A percentile compares a stretch with the other conserved stretches of the same genome.
phyloP scores from a whole-genome alignment of 2,329 filamentous ascomycete species.

The Fusarium chlamydosporum region DNA sequence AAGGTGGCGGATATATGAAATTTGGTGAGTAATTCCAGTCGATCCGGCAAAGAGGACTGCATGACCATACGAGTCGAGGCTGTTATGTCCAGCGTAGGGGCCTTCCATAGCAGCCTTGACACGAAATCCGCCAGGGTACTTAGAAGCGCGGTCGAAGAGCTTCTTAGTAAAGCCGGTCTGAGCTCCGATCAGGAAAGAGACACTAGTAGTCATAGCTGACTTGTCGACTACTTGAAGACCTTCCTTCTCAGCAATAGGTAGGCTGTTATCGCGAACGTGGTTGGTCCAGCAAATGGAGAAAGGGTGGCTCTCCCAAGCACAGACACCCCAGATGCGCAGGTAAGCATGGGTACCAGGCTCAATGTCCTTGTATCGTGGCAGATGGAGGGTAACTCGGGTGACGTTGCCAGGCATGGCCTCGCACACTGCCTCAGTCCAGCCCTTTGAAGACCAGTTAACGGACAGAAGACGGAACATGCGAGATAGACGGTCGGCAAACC shows the following conservation, averaged over 20 bases:
- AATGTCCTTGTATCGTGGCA: conserved; percentile 76
- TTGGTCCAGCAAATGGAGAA: conserved; percentile 85
- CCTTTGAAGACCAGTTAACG: conserved; percentile 72
- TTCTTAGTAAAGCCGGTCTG: conserved; percentile 90
- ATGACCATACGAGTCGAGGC: conserved; percentile 92
- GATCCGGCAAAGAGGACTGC: conserved; percentile 91
- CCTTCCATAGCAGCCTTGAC: conserved; percentile 87
- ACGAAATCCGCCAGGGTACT: conserved; percentile 67
- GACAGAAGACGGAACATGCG: conserved; percentile 75
- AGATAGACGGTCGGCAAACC: conserved; percentile 77
- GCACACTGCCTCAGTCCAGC: conserved; percentile 74
- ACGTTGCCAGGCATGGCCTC: conserved; percentile 79
- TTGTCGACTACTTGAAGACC: conserved; percentile 57
- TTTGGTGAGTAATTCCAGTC: conserved; percentile 94
- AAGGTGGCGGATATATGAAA: conserved; percentile 86
- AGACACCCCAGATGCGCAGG: conserved; percentile 76
- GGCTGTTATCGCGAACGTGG: conserved; percentile 61
- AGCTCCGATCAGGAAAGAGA: conserved; percentile 88
- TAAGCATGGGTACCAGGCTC: conserved; percentile 81
- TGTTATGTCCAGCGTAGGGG: conserved; percentile 87
- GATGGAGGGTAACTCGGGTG: conserved; percentile 76
- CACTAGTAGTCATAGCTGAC: conserved; percentile 64
- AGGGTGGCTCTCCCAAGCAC: conserved; percentile 80
- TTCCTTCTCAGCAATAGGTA: conserved; percentile 60
- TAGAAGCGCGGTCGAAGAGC: conserved; percentile 78